phyloP scores from a whole-genome alignment of 2,329 filamentous ascomycete genomes.

The Cercospora janseana region DNA sequence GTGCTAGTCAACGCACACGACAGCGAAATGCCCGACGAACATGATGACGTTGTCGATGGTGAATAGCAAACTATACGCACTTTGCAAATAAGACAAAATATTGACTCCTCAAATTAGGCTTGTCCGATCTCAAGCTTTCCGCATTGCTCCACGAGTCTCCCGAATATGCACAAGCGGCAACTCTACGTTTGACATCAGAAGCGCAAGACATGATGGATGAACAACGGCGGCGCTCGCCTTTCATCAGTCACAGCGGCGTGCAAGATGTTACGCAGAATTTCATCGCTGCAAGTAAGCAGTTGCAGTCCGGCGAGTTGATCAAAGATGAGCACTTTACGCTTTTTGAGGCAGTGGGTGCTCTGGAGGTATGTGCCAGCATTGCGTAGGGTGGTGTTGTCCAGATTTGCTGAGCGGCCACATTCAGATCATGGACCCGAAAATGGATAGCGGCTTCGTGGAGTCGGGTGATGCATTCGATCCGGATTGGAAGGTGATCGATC shows the following conservation, averaged over 20 bases:
- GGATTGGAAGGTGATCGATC: slow-evolving; percentile 42
- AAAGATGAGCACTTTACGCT: slow-evolving; percentile 94
- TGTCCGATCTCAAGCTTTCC: background rate
- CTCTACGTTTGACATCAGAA: slow-evolving; percentile 28
- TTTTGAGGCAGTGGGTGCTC: slow-evolving; percentile 86
- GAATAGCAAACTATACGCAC: too few species aligned
- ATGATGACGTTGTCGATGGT: background rate
- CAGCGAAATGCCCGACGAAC: background rate
- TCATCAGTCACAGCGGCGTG: slow-evolving; percentile 13
- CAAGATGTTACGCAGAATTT: slow-evolving; percentile 41
- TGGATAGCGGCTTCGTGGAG: slow-evolving; percentile 87
- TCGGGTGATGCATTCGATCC: slow-evolving; percentile 80
- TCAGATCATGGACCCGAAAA: slow-evolving; percentile 98
- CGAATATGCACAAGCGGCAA: slow-evolving; percentile 2
- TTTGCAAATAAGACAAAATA: background rate
- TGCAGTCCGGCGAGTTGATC: slow-evolving; percentile 77
- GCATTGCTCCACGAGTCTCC: background rate
- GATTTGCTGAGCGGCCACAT: slow-evolving; percentile 5
- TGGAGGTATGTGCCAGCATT: slow-evolving; percentile 56
- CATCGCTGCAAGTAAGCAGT: slow-evolving; percentile 40
- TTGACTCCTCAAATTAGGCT: background rate
- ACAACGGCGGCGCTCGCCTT: background rate
- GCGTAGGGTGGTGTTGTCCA: background rate
- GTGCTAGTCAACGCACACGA: background rate
- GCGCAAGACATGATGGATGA: slow-evolving; percentile 22